Evolutionary conservation across 169 alveolate species (phyloP).

Genomic region (Theileria annulata): DNA sequence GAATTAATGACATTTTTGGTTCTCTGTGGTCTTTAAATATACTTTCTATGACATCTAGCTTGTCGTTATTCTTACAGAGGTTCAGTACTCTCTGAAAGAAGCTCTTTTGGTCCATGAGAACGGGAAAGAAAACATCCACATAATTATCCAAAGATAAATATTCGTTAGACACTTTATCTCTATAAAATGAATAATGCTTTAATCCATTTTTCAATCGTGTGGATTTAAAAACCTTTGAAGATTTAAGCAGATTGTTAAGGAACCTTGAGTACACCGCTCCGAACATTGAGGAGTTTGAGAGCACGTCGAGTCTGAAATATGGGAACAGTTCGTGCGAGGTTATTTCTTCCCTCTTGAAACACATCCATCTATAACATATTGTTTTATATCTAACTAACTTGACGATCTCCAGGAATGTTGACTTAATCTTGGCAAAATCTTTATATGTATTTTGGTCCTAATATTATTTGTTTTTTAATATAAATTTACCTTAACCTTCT

Average conservation of each 20-base stretch:
- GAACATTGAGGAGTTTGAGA: constrained; percentile 29
- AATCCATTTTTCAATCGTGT: constrained; percentile 8
- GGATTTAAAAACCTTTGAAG: constrained; percentile 21
- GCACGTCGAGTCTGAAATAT: constrained; percentile 13
- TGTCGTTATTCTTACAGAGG: neutral
- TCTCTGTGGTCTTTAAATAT: neutral
- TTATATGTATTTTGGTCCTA: constrained; percentile 3
- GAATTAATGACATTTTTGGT: neutral
- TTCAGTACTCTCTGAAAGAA: neutral
- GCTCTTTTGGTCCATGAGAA: neutral
- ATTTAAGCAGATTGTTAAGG: constrained; percentile 24
- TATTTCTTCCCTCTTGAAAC: constrained; percentile 39
- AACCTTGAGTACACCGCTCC: constrained; percentile 56
- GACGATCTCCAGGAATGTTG: constrained; percentile 31
- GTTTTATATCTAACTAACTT: neutral
- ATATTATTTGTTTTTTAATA: neutral
- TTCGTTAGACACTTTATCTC: neutral
- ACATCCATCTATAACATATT: constrained; percentile 32
- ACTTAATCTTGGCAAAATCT: constrained; percentile 23
- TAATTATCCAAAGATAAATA: neutral
- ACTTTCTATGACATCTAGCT: constrained; percentile 9
- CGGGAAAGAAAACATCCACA: neutral
- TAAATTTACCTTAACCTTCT: constrained; percentile 24
- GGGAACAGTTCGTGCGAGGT: constrained; percentile 20
- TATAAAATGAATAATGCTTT: neutral